phyloP scores from a whole-genome alignment of 2,329 filamentous ascomycete genomes.

The Pezicula radicicola region DNA sequence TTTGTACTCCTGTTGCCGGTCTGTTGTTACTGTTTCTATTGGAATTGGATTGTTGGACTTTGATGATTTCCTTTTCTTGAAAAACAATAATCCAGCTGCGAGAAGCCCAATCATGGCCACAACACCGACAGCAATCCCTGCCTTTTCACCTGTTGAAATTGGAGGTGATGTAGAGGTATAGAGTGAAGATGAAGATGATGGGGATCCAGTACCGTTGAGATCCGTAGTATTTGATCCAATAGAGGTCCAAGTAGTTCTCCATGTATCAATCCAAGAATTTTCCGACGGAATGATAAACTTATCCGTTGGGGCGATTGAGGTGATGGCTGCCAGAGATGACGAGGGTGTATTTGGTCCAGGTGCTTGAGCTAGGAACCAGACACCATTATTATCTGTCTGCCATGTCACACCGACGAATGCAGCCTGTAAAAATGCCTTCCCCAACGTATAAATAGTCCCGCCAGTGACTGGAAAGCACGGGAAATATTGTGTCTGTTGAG shows the following conservation, averaged over 20 bases:
- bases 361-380: conserved; percentile 28
- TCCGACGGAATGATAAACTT: conserved; percentile 8
- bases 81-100: too few relatives aligned
- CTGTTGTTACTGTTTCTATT: too few relatives aligned
- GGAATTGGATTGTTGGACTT: too few relatives aligned
- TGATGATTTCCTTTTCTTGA: too few relatives aligned
- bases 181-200: too few relatives aligned
- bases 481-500: conserved; percentile 11
- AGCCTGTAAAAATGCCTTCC: conserved; percentile 34
- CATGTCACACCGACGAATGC: conserved; percentile 32
- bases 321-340: conserved; percentile 3
- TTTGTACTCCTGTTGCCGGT: too few relatives aligned
- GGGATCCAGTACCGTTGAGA: too few relatives aligned
- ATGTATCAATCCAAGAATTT: conserved; percentile 12
- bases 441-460: conserved; percentile 20
- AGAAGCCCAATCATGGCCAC: too few relatives aligned
- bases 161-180: too few relatives aligned
- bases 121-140: too few relatives aligned
- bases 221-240: neutral
- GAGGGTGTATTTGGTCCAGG: conserved; percentile 16
- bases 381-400: conserved; percentile 8
- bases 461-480: conserved; percentile 3
- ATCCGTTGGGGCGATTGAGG: conserved; percentile 4
- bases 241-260: conserved; percentile 8
- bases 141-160: too few relatives aligned